phyloP scores from a whole-genome alignment of 2,329 filamentous ascomycete species.

The Hymenoscyphus infarciens region DNA sequence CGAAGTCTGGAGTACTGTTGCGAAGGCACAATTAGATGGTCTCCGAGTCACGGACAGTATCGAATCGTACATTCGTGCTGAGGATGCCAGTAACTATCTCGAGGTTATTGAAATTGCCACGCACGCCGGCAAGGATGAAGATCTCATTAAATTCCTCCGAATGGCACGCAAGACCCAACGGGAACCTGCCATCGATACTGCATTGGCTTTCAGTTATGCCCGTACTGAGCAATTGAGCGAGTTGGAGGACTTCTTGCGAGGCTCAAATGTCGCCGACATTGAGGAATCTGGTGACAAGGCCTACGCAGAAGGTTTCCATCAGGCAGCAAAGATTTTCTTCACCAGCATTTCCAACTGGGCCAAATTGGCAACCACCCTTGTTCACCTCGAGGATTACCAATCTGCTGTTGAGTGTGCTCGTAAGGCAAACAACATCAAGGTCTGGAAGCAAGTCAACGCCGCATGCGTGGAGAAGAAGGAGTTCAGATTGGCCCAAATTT shows the following conservation, averaged over 20 bases:
- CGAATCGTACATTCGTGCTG: constrained; percentile 94
- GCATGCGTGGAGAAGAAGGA: constrained; percentile 97
- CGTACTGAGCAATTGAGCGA: constrained; percentile 87
- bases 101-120: constrained; percentile 97
- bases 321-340: constrained; percentile 98
- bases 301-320: constrained; percentile 87
- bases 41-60: constrained; percentile 89
- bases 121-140: constrained; percentile 94
- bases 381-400: constrained; percentile 97
- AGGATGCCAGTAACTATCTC: constrained; percentile 85
- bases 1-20: constrained; percentile 97
- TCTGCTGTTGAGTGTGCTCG: constrained; percentile 95
- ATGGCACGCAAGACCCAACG: constrained; percentile 98
- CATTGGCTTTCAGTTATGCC: constrained; percentile 88
- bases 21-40: constrained; percentile 95
- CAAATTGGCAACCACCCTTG: constrained; percentile 93
- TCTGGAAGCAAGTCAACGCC: constrained; percentile 98
- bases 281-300: constrained; percentile 98
- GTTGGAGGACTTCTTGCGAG: constrained; percentile 91
- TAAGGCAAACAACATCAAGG: constrained; percentile 98
- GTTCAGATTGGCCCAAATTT: constrained; percentile 97
- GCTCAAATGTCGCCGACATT: constrained; percentile 90
- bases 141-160: constrained; percentile 90
- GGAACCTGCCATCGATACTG: constrained; percentile 90
- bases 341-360: constrained; percentile 99